These are phyloP conservation scores for Geotrichum australiense DNA, from an alignment of 1,139 yeast species.

Conservation along the genomic window DNA sequence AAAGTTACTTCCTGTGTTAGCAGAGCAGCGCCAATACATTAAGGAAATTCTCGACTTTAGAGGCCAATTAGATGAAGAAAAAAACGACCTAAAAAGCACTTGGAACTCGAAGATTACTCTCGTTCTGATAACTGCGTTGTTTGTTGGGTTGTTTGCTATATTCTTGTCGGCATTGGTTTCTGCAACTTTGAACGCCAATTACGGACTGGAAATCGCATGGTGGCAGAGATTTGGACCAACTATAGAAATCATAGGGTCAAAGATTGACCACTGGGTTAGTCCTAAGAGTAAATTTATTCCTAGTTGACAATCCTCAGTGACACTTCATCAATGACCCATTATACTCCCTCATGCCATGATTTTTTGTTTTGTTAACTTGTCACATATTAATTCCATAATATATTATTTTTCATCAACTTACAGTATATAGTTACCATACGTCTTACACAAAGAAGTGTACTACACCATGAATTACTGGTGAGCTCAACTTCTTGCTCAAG, in stretches of 20 bases:
- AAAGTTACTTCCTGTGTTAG: conserved; percentile 13
- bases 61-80: not conserved
- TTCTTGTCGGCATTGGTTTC: not conserved
- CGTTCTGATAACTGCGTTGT: conserved; percentile 1
- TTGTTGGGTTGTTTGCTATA: not conserved
- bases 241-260: conserved; percentile 13
- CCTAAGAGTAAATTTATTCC: conserved; percentile 13
- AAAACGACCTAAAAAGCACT: not conserved
- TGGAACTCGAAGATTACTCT: not conserved
- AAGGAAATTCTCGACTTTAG: conserved; percentile 1
- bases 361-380: conserved; percentile 1
- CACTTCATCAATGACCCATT: no score
- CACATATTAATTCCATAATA: no score
- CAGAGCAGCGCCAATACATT: conserved; percentile 14
- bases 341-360: not conserved
- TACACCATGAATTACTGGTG: no score
- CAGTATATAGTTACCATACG: no score
- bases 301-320: no score
- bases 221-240: conserved; percentile 16
- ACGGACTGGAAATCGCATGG: conserved; percentile 9
- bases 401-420: no score
- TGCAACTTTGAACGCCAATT: not conserved
- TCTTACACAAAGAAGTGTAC: no score
- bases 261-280: conserved; percentile 14
- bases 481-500: no score